A percentile compares a stretch with the other conserved stretches of the same genome.
Evolutionary conservation across 2,329 filamentous ascomycete genomes (phyloP).

Genomic region (Phialophora verrucosa): DNA sequence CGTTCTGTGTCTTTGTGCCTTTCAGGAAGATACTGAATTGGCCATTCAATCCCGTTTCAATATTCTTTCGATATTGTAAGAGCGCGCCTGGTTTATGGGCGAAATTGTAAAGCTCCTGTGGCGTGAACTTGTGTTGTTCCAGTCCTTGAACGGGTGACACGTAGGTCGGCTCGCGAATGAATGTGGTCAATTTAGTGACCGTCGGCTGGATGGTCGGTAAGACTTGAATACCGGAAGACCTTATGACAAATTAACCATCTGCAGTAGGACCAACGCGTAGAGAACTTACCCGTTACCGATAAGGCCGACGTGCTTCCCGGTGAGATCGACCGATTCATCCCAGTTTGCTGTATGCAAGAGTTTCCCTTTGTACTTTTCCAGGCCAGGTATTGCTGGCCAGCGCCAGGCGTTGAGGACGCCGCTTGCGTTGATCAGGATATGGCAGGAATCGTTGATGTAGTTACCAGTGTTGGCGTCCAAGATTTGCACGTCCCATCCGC

Average conservation of each 20-base stretch:
- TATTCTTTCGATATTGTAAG: constrained; percentile 26
- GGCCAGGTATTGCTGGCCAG: constrained; percentile 42
- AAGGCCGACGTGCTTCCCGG: constrained; percentile 38
- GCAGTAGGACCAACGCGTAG: no score
- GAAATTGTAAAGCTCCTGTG: constrained; percentile 34
- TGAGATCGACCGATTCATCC: constrained; percentile 43
- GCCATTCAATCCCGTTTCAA: constrained; percentile 37
- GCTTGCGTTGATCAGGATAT: constrained; percentile 59
- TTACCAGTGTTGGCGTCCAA: constrained; percentile 19
- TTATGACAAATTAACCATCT: constrained; percentile 27
- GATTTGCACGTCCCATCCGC: constrained; percentile 12
- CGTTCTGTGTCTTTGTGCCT: constrained; percentile 26
- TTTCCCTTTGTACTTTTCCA: constrained; percentile 40
- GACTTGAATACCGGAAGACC: constrained; percentile 51
- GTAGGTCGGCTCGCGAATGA: constrained; percentile 35
- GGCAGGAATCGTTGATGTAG: constrained; percentile 18
- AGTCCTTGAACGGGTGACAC: constrained; percentile 28
- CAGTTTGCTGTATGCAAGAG: constrained; percentile 42
- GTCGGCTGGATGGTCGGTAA: constrained; percentile 43
- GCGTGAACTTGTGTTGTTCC: constrained; percentile 38
- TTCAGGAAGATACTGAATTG: constrained; percentile 35
- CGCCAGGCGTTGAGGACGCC: constrained; percentile 63
- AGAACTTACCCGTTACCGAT: constrained; percentile 39
- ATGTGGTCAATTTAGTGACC: constrained; percentile 44
- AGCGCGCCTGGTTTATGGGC: constrained; percentile 33